phyloP scores from a whole-genome alignment of 768 basidiomycete species.

The Piloderma croceum region DNA sequence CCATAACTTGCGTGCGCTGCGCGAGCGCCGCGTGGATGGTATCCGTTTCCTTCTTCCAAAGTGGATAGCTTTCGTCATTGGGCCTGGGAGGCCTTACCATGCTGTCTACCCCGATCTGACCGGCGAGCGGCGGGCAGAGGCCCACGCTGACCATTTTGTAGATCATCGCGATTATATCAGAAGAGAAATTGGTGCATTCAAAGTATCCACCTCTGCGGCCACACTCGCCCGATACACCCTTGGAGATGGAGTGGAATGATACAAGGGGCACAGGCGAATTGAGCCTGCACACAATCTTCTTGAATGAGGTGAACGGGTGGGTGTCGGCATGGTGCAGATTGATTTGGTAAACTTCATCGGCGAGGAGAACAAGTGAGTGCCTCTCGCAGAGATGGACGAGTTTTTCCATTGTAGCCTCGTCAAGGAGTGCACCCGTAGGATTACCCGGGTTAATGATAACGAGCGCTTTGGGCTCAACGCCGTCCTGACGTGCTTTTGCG shows the following conservation, averaged over 20 bases:
- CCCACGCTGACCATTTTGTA: conserved; percentile 95
- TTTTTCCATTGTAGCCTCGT: conserved; percentile 59
- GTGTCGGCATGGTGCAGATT: conserved; percentile 71
- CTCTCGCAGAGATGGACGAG: conserved; percentile 84
- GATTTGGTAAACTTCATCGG: conserved; percentile 97
- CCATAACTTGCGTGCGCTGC: conserved; percentile 66
- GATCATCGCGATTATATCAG: conserved; percentile 75
- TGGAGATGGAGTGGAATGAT: conserved; percentile 97
- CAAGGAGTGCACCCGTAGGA: conserved; percentile 86
- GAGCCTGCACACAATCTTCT: conserved; percentile 69
- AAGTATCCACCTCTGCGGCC: conserved; percentile 97
- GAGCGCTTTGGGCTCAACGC: conserved; percentile 69
- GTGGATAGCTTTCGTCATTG: conserved; percentile 68
- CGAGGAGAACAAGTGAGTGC: conserved; percentile 81
- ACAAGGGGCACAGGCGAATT: conserved; percentile 76
- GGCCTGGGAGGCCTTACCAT: conserved; percentile 85
- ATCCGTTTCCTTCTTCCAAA: conserved; percentile 82
- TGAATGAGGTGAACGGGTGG: conserved; percentile 89
- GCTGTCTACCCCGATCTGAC: conserved; percentile 91
- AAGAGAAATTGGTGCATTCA: conserved; percentile 77
- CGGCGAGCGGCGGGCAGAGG: conserved; percentile 84
- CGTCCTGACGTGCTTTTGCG: conserved; percentile 54
- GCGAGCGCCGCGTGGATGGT: conserved; percentile 72
- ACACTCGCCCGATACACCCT: conserved; percentile 94
- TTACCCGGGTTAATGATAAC: conserved; percentile 99